A percentile compares a stretch with the other conserved stretches of the same genome.
These are phyloP conservation scores for Colletotrichum shisoi DNA, from an alignment of 2,329 filamentous ascomycete species.

Conservation along the genomic window DNA sequence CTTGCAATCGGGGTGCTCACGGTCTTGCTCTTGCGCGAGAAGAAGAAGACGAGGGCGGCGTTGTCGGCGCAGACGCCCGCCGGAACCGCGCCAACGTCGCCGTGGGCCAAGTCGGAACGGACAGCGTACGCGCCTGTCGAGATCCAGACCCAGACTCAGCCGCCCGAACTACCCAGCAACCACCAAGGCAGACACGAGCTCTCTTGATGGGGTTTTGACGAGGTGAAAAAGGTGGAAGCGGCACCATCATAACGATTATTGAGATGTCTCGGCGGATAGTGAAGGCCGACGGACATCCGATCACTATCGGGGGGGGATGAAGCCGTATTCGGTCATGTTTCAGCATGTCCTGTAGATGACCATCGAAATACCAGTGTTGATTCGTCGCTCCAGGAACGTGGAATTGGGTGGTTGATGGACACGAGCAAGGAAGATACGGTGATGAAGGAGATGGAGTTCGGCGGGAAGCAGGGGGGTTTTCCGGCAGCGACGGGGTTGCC, in stretches of 20 bases:
- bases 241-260: no score
- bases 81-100: neutral
- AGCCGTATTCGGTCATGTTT: neutral
- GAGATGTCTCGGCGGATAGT: no score
- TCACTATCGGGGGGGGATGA: no score
- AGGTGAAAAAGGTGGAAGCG: neutral
- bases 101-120: slow-evolving; percentile 13
- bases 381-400: neutral
- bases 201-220: neutral
- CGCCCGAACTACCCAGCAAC: slow-evolving; percentile 16
- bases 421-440: no score
- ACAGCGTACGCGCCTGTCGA: slow-evolving; percentile 12
- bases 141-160: neutral
- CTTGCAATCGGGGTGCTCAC: slow-evolving; percentile 20
- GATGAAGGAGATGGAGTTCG: no score
- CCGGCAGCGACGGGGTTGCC: no score
- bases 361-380: neutral
- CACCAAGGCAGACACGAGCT: slow-evolving; percentile 23
- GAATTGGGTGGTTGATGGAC: neutral
- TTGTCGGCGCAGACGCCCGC: neutral
- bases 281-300: no score
- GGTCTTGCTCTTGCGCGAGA: slow-evolving; percentile 34
- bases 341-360: neutral
- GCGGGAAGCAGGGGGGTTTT: no score
- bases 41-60: slow-evolving; percentile 23